A percentile compares a stretch with the other conserved stretches of the same genome.
Conservation (phyloP, 2,329 filamentous ascomycete species). For the Cordyceps farinosa region DNA sequence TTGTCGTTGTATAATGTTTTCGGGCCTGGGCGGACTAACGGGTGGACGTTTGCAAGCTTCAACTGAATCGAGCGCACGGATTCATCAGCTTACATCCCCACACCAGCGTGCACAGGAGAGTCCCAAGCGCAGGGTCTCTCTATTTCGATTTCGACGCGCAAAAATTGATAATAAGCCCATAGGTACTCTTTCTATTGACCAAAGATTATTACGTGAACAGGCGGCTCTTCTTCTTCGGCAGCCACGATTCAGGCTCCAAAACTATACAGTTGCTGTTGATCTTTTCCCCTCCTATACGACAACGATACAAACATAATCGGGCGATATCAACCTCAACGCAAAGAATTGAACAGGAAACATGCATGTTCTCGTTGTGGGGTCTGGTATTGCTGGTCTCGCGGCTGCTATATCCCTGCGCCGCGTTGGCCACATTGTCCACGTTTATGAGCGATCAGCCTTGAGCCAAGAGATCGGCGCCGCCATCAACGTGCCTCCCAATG, state of each 20-base stretch:
- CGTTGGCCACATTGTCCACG: not conserved
- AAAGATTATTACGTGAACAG: too few relatives aligned
- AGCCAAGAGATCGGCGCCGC: conserved; percentile 37
- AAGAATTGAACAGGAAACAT: conserved; percentile 9
- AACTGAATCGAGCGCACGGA: not conserved
- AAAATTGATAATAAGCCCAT: too few relatives aligned
- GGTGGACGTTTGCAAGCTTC: not conserved
- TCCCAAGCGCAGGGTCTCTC: too few relatives aligned
- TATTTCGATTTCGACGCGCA: not conserved
- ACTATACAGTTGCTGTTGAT: not conserved
- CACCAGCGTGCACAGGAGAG: not conserved
- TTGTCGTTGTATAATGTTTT: not conserved
- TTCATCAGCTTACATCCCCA: not conserved
- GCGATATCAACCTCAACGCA: not conserved
- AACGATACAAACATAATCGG: not conserved
- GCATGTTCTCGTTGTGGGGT: conserved; percentile 32
- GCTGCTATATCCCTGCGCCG: conserved; percentile 18
- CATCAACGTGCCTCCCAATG: conserved; percentile 37
- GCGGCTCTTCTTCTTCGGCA: not conserved
- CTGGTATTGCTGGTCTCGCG: conserved; percentile 35
- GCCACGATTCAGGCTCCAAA: not conserved
- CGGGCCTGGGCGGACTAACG: not conserved
- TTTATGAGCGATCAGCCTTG: conserved; percentile 27
- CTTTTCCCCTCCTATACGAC: not conserved
- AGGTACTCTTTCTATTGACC: too few relatives aligned